These are phyloP conservation scores for Sclerotinia glacialis DNA, from an alignment of 2,329 filamentous ascomycete species.

Conservation along the genomic window DNA sequence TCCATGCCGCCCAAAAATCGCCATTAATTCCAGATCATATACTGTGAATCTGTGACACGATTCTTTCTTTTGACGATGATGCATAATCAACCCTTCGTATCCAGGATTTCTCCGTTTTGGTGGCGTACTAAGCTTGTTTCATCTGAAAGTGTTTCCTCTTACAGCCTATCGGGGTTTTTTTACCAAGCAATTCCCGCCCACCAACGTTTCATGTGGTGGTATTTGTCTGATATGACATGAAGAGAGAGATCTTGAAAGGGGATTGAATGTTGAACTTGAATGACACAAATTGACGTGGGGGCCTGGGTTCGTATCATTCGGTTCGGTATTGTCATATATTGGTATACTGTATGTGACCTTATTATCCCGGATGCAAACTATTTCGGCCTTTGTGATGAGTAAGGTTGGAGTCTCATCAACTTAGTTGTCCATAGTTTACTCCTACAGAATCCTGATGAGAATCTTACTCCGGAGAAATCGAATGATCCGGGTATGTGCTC, in stretches of 20 bases:
- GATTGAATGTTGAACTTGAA: neutral
- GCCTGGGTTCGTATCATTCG: neutral
- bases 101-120: neutral
- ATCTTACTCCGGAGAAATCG: neutral
- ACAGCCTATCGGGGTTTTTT: conserved; percentile 1
- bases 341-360: neutral
- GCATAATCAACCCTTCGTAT: neutral
- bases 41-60: neutral
- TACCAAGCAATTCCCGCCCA: conserved; percentile 1
- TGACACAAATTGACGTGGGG: neutral
- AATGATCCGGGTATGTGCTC: conserved; percentile 9
- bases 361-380: neutral
- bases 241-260: conserved; percentile 4
- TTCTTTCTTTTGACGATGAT: neutral
- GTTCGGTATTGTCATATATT: neutral
- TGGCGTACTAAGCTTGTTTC: conserved; percentile 16
- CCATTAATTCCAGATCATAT: neutral
- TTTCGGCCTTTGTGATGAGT: conserved; percentile 8
- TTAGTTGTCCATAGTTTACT: neutral
- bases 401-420: neutral
- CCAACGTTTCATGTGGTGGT: conserved; percentile 14
- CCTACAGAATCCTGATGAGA: neutral
- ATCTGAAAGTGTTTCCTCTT: neutral
- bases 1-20: neutral
- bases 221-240: neutral